phyloP scores from a whole-genome alignment of 2,329 filamentous ascomycete genomes.

The Cyphellophora europaea region DNA sequence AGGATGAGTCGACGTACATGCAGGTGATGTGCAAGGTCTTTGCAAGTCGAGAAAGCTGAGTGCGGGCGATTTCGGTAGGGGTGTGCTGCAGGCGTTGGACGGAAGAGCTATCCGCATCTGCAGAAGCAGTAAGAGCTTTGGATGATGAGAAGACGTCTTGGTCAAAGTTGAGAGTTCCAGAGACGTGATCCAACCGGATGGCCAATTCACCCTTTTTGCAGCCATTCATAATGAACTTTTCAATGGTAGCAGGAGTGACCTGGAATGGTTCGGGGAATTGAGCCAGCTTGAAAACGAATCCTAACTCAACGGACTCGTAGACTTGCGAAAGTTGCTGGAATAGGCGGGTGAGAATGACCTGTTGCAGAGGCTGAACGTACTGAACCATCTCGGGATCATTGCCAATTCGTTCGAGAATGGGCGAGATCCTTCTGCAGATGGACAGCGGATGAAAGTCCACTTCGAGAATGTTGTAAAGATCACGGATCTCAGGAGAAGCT shows the following conservation, averaged over 20 bases:
- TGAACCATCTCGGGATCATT: conserved; percentile 93
- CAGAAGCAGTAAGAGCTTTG: conserved; percentile 76
- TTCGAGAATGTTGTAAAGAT: conserved; percentile 97
- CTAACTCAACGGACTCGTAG: conserved; percentile 93
- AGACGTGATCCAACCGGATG: conserved; percentile 91
- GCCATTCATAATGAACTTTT: conserved; percentile 99
- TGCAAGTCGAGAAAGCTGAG: conserved; percentile 82
- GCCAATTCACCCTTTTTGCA: conserved; percentile 99
- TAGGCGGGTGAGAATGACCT: conserved; percentile 93
- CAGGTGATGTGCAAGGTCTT: conserved; percentile 88
- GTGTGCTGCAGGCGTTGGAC: conserved; percentile 96
- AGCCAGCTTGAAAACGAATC: conserved; percentile 86
- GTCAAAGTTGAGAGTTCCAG: conserved; percentile 91
- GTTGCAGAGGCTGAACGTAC: conserved; percentile 90
- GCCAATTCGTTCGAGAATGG: conserved; percentile 87
- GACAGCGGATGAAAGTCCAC: conserved; percentile 98
- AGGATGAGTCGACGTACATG: conserved; percentile 87
- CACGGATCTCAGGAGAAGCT: conserved; percentile 85
- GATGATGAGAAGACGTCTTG: conserved; percentile 96
- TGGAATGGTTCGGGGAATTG: conserved; percentile 96
- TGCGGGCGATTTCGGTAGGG: conserved; percentile 92
- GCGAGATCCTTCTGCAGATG: conserved; percentile 98
- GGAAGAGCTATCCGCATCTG: conserved; percentile 76
- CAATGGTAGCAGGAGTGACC: conserved; percentile 79
- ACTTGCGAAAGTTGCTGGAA: conserved; percentile 99